Percentiles rank a stretch among this genome's conserved stretches.
These are phyloP conservation scores for Phaeomoniella chlamydospora DNA, from an alignment of 2,329 filamentous ascomycete species.

Conservation along the genomic window DNA sequence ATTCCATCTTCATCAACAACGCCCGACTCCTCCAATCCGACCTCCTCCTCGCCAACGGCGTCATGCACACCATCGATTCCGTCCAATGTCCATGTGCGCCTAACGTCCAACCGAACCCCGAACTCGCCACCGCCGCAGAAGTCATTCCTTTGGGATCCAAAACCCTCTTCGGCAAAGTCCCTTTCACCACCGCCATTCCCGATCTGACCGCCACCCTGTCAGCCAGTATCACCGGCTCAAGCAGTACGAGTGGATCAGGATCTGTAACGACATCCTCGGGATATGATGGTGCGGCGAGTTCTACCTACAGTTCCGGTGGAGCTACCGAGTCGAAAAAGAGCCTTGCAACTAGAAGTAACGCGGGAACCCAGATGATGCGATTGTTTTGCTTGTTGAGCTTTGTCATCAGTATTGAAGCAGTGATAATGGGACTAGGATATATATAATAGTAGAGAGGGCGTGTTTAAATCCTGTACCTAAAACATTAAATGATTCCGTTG, in stretches of 20 bases:
- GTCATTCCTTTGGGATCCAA: neutral
- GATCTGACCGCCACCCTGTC: neutral
- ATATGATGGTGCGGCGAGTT: neutral
- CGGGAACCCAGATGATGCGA: neutral
- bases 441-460: too few species aligned
- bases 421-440: too few species aligned
- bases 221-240: neutral
- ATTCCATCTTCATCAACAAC: slow-evolving; percentile 24
- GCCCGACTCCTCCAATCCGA: slow-evolving; percentile 22
- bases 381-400: too few species aligned
- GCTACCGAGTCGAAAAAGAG: too few species aligned
- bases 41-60: slow-evolving; percentile 19
- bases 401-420: too few species aligned
- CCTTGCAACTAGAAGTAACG: neutral
- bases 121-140: neutral
- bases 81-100: neutral
- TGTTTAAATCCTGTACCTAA: too few species aligned
- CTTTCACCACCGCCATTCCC: neutral
- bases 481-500: too few species aligned
- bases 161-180: neutral
- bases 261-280: neutral
- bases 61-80: slow-evolving; percentile 19
- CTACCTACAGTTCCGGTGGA: neutral
- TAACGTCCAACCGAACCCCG: neutral
- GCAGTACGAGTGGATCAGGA: neutral